Conservation (phyloP, 148 eudicot genomes). For the Suaeda aralocaspica region DNA sequence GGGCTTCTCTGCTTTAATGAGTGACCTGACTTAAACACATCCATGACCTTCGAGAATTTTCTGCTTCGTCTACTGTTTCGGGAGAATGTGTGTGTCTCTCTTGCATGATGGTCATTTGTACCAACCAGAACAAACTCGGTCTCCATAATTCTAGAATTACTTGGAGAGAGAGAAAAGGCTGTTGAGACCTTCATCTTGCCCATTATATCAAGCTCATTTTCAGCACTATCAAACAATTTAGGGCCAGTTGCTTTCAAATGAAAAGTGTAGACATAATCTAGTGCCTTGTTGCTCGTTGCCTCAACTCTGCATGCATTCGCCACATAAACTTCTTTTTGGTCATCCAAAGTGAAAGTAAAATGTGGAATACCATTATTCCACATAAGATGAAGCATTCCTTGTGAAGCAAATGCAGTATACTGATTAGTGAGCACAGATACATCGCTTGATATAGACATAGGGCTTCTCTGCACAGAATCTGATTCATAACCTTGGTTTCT, state of each 20-base stretch:
- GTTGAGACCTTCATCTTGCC: conserved; percentile 82
- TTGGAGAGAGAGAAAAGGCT: conserved; percentile 36
- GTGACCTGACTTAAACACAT: conserved; percentile 46
- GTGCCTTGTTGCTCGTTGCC: conserved; percentile 29
- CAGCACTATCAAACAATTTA: conserved; percentile 28
- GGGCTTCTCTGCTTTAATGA: conserved; percentile 36
- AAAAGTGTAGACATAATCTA: conserved; percentile 57
- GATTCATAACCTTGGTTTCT: conserved; percentile 27
- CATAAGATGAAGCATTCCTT: conserved; percentile 65
- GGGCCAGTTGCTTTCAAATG: conserved; percentile 33
- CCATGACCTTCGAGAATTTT: conserved; percentile 54
- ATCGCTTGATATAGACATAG: conserved; percentile 41
- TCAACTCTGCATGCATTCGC: conserved; percentile 45
- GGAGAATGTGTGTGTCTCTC: conserved; percentile 32
- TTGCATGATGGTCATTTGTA: conserved; percentile 28
- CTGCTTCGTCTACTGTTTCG: conserved; percentile 40
- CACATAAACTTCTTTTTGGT: conserved; percentile 51
- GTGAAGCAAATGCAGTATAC: conserved; percentile 29
- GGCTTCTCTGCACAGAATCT: conserved; percentile 35
- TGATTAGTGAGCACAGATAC: conserved; percentile 35
- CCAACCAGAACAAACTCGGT: conserved; percentile 70
- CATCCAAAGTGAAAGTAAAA: conserved; percentile 73
- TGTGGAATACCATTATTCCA: conserved; percentile 65
- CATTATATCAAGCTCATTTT: conserved; percentile 37
- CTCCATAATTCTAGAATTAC: conserved; percentile 46